Base-by-base conservation (phyloP, 1,284 basidiomycete genomes). In the Leccinum fallax region DNA sequence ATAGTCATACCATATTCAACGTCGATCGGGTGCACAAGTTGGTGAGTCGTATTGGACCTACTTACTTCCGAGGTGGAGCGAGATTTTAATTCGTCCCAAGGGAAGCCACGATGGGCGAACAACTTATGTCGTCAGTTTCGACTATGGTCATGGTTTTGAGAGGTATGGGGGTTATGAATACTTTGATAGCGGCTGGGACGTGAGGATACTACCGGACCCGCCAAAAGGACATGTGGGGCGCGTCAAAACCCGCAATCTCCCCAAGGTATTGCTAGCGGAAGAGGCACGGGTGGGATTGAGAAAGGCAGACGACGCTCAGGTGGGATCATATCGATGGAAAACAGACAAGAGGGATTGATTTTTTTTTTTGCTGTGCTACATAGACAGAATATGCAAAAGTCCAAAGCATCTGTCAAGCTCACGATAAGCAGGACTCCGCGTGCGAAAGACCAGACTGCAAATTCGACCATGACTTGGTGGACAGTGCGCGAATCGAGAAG, bases 1-100 rank as follows among this genome's bases (percentile, higher is more conserved):
- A 60, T 40, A 69, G 62, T 21, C 67, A 60, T 55, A 67, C 61
- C 24, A 66, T 67, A 38, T 66, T 67, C 65, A 67, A 67, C 11
- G n/a, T 51, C 40, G 53, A 64, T 19, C 66, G 67, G 2, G 66
- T 64, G 32, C 51, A 58, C 53, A 57, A 51, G 11, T 36, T 67
- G 21, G 66, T 68, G 55, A 57, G 67, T 24, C 21, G 11, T 40
- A 38, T 16, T 16, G 49, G 10, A 16, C 30, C 51, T 32, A 6
- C n/a, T 34, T 34, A 34, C 11, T 6, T 32, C 48, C 5, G 16
- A 11, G 13, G 15, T 3, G 3, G 15, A 26, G n/a, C 10, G n/a
- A 19, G 21, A 16, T 16, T n/a, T 34, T 24, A 4, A 32, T 32
- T 7, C 6, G 19, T 19, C 5, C 2, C 13, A 61, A 67, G 60